phyloP scores from a whole-genome alignment of 2,329 filamentous ascomycete genomes.

The Calycina marina region DNA sequence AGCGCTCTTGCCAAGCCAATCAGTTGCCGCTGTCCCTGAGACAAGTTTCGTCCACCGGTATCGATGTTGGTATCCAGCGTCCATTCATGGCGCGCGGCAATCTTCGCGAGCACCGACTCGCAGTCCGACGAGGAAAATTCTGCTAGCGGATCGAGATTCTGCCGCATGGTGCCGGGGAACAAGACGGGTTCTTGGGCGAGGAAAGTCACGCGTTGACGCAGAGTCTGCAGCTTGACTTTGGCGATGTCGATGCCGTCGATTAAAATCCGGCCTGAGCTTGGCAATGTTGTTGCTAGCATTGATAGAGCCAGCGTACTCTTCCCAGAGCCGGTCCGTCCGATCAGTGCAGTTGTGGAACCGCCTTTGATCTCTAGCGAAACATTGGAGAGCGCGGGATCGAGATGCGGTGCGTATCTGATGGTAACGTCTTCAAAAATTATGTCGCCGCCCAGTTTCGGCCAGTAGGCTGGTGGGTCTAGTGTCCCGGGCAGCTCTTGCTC shows the following conservation, averaged over 20 bases:
- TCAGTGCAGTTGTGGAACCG: slow-evolving; percentile 64
- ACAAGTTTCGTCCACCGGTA: slow-evolving; percentile 44
- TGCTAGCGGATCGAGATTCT: slow-evolving; percentile 46
- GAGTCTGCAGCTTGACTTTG: slow-evolving; percentile 39
- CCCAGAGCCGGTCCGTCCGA: slow-evolving; percentile 69
- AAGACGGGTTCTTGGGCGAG: slow-evolving; percentile 53
- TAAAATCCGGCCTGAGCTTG: slow-evolving; percentile 38
- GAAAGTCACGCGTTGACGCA: slow-evolving; percentile 49
- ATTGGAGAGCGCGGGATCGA: slow-evolving; percentile 56
- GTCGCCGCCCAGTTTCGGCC: slow-evolving; percentile 59
- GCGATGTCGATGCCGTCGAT: slow-evolving; percentile 47
- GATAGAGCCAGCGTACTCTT: slow-evolving; percentile 63
- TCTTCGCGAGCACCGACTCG: slow-evolving; percentile 34
- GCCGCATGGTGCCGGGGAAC: slow-evolving; percentile 44
- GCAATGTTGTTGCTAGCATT: slow-evolving; percentile 40
- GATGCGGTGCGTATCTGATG: slow-evolving; percentile 62
- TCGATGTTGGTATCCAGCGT: slow-evolving; percentile 40
- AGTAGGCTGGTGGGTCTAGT: slow-evolving; percentile 55
- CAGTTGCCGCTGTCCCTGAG: slow-evolving; percentile 50
- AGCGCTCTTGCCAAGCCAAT: slow-evolving; percentile 50
- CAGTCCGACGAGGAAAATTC: slow-evolving; percentile 42
- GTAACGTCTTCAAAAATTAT: slow-evolving; percentile 66
- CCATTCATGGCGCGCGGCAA: slow-evolving; percentile 41
- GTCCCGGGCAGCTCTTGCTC: slow-evolving; percentile 59
- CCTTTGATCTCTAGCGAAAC: slow-evolving; percentile 63